Conservation (phyloP, 2,329 filamentous ascomycete species). For the Pseudonectria foliicola region DNA sequence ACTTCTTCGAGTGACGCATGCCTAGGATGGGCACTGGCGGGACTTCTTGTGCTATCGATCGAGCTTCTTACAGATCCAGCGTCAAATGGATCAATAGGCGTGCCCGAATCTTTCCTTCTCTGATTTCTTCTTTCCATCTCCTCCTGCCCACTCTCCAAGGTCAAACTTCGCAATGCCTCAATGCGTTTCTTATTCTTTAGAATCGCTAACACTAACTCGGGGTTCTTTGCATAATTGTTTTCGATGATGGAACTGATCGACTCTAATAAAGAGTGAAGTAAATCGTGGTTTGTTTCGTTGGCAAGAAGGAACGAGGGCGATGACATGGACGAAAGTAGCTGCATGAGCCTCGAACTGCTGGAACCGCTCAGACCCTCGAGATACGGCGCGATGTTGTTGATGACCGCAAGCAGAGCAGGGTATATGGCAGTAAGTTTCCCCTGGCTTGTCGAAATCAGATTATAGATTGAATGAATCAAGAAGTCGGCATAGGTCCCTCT, state of each 20-base stretch:
- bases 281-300: constrained; percentile 81
- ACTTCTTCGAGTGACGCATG: constrained; percentile 25
- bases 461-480: constrained; percentile 89
- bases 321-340: constrained; percentile 87
- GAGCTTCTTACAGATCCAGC: constrained; percentile 51
- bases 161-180: constrained; percentile 78
- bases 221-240: constrained; percentile 76
- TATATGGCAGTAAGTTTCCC: constrained; percentile 87
- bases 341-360: constrained; percentile 74
- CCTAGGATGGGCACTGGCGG: constrained; percentile 29
- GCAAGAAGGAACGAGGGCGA: constrained; percentile 85
- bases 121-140: constrained; percentile 79
- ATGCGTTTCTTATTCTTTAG: constrained; percentile 76
- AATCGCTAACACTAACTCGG: constrained; percentile 72
- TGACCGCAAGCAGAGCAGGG: constrained; percentile 80
- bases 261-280: constrained; percentile 76
- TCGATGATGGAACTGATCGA: constrained; percentile 87
- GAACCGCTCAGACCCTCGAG: constrained; percentile 67
- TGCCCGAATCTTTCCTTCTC: constrained; percentile 56
- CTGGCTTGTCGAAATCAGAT: constrained; percentile 83
- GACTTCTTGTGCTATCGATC: constrained; percentile 60
- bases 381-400: constrained; percentile 88
- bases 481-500: constrained; percentile 90
- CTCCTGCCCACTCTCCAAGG: constrained; percentile 82
- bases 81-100: constrained; percentile 43